Percentiles rank a stretch among this genome's conserved stretches.
Evolutionary conservation across 164 flowering plant genomes (phyloP).

Genomic region (Magnolia changhungtana): DNA sequence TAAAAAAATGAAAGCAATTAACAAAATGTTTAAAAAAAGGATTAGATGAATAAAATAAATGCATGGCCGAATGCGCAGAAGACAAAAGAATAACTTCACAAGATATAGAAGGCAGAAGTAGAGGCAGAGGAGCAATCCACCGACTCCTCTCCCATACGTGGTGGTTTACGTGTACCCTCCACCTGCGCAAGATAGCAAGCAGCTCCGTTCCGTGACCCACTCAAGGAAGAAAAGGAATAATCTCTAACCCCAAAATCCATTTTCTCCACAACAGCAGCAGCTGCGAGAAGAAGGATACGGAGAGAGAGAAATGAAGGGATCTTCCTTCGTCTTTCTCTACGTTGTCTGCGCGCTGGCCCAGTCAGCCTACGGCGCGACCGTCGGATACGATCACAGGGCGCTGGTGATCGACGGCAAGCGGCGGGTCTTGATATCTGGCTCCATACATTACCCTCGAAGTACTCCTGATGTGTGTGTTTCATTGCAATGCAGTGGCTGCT

Average conservation of each 20-base stretch:
- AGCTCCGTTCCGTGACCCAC: background rate
- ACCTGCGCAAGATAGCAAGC: background rate
- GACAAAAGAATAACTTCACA: background rate
- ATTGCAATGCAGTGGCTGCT: background rate
- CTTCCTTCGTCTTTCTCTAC: background rate
- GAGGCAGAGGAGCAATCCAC: background rate
- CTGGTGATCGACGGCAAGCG: slow-evolving; percentile 73
- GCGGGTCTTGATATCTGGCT: slow-evolving; percentile 72
- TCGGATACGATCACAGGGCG: slow-evolving; percentile 71
- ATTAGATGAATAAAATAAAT: no score
- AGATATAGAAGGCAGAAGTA: no score
- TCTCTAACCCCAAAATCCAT: background rate
- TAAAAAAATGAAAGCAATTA: no score
- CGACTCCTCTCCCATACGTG: background rate
- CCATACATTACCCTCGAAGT: slow-evolving; percentile 95
- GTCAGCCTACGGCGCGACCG: slow-evolving; percentile 18
- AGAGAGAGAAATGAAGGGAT: background rate
- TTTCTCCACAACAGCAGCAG: no score
- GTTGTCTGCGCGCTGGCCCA: background rate
- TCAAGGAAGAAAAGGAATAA: background rate
- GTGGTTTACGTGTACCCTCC: background rate
- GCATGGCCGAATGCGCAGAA: background rate
- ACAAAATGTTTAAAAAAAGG: no score
- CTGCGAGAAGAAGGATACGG: no score
- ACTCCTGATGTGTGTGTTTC: slow-evolving; percentile 63